A percentile compares a stretch with the other conserved stretches of the same genome.
These are phyloP conservation scores for Astrephomene gubernaculifera DNA, from an alignment of 139 green algal species.

Conservation along the genomic window DNA sequence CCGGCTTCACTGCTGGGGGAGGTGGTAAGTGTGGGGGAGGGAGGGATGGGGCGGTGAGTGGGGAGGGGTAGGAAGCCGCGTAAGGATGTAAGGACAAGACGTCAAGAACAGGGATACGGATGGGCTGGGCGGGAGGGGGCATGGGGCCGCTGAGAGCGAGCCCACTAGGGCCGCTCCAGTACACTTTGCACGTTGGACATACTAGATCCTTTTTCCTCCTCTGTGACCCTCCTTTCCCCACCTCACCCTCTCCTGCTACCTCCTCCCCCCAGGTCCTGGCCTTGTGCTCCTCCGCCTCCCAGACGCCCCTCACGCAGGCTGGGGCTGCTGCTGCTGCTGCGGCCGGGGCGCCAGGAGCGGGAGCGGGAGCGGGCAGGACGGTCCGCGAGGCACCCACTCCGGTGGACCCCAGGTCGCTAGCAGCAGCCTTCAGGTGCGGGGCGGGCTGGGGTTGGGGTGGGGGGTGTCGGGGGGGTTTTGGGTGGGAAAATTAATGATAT, in stretches of 20 bases:
- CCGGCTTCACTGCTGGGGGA: conserved; percentile 71
- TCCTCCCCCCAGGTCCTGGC: background rate
- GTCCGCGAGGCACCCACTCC: background rate
- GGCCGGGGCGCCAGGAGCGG: background rate
- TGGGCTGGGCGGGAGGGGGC: background rate
- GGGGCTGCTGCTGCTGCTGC: background rate
- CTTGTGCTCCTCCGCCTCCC: background rate
- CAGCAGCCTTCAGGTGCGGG: conserved; percentile 18
- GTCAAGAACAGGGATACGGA: background rate
- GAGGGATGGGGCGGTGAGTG: background rate
- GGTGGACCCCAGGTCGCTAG: background rate
- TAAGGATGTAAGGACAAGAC: too few relatives aligned
- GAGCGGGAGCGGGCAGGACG: background rate
- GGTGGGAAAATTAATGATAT: too few relatives aligned
- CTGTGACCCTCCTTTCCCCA: background rate
- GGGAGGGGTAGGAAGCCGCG: too few relatives aligned
- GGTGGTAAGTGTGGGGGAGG: conserved; percentile 53
- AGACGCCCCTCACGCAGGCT: background rate
- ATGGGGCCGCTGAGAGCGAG: background rate
- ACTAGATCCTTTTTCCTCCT: too few relatives aligned
- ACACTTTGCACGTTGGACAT: too few relatives aligned
- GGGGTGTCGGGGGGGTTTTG: background rate
- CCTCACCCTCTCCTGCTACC: background rate
- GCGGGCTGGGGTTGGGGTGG: background rate
- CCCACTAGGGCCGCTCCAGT: too few relatives aligned